Evolutionary conservation across 257 asterid genomes (phyloP), one percentile per base, ranked within the genome.

Genomic region (Coffea canephora): DNA sequence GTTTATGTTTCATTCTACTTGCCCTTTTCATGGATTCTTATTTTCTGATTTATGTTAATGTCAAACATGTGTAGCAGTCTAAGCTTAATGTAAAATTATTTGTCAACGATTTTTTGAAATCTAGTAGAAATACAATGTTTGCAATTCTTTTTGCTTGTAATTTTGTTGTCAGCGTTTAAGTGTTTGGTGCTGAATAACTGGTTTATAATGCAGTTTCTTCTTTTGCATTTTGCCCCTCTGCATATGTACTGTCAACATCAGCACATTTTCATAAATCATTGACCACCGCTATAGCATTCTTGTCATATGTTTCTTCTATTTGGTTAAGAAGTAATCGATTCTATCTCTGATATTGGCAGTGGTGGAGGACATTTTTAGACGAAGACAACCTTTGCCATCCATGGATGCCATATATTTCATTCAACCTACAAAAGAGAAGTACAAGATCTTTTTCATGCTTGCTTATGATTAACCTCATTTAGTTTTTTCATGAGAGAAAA

Each of bases 321-420:
- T 66, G 64, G 15, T 16, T 76, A 54, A 71, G 75, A 62, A 66
- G 50, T 48, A 48, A 67, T 16, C 27, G 25, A 45, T 50, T 46
- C 11, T 55, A 54, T 39, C 73, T 55, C 75, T 57, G 12, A 12
- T 69, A 73, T 77, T 75, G 80, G 84, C 92, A 96, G 98, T 94
- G 99, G 99, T 96, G 85, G 99, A 96, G 88, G 98, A 96, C 87
- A 94, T 96, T 84, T 94, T 91, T 69, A 91, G 93, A 89, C 89
- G 98, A 84, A 86, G 98, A 81, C 91, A 96, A 87, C 99, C 99
- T 80, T 85, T 96, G 88, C 99, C 99, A n/a, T 88, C 97, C 77
- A 83, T 94, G 98, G 99, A 94, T 85, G 98, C 93, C 73, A 82
- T 96, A 85, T 96, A 96, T 83, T 96, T 90, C 89, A 88, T 96